phyloP scores from a whole-genome alignment of 2,329 filamentous ascomycete species.

The Fusarium nematophilum region DNA sequence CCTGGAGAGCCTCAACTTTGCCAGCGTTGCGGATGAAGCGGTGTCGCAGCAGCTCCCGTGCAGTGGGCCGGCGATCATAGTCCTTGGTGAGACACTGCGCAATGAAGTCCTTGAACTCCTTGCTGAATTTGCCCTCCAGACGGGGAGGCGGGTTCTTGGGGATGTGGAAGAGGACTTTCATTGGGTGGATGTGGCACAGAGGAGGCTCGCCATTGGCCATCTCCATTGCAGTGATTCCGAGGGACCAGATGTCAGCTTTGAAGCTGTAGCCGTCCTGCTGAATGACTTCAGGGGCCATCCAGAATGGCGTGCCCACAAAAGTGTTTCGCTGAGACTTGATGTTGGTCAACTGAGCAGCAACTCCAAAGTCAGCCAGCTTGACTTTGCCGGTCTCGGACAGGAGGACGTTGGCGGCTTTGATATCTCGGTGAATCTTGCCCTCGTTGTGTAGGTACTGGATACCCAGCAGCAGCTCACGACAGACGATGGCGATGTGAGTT shows the following conservation, averaged over 20 bases:
- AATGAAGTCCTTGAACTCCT: constrained; percentile 94
- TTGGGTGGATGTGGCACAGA: constrained; percentile 85
- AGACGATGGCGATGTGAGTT: constrained; percentile 92
- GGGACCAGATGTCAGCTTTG: constrained; percentile 93
- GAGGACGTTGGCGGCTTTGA: constrained; percentile 96
- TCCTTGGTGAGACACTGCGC: constrained; percentile 93
- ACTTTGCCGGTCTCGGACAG: constrained; percentile 91
- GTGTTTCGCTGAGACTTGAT: constrained; percentile 98
- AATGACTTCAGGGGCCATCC: constrained; percentile 97
- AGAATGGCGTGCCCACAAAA: constrained; percentile 96
- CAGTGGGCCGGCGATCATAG: constrained; percentile 83
- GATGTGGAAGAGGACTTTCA: constrained; percentile 94
- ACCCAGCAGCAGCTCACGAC: constrained; percentile 88
- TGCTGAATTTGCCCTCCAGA: constrained; percentile 87
- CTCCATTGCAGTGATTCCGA: constrained; percentile 93
- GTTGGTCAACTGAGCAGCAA: constrained; percentile 95
- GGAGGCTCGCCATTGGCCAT: constrained; percentile 91
- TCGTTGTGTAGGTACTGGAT: constrained; percentile 94
- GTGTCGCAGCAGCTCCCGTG: constrained; percentile 88
- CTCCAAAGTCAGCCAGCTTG: constrained; percentile 96
- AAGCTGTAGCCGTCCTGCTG: constrained; percentile 86
- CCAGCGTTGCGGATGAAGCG: constrained; percentile 89
- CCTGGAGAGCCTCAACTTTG: constrained; percentile 87
- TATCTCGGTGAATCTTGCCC: constrained; percentile 95
- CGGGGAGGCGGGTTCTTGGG: constrained; percentile 88